Evolutionary conservation across 495 filamentous ascomycete species (phyloP).

Genomic region (Hypoxylon subgilvum): DNA sequence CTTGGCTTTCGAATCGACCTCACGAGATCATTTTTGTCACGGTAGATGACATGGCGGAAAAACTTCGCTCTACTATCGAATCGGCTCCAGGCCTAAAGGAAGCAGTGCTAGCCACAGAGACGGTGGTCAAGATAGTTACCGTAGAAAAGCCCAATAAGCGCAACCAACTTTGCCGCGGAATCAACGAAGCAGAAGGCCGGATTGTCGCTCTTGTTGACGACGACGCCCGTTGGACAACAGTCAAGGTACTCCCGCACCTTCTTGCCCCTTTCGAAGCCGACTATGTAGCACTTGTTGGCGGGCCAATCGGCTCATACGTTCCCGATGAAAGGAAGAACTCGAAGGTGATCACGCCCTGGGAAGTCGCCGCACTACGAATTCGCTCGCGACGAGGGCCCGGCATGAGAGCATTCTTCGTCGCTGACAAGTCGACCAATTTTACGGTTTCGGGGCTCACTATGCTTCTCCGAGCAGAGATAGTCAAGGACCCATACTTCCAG

Average conservation of each 20-base stretch:
- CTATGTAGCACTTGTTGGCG: conserved; percentile 23
- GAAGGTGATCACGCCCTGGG: conserved; percentile 21
- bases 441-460: conserved; percentile 35
- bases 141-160: conserved; percentile 26
- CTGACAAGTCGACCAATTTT: conserved; percentile 35
- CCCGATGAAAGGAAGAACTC: conserved; percentile 16
- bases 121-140: not conserved
- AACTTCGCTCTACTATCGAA: not conserved
- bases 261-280: conserved; percentile 31
- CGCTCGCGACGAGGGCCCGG: conserved; percentile 16
- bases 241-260: conserved; percentile 4
- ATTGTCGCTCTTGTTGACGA: conserved; percentile 31
- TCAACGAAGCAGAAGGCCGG: conserved; percentile 14
- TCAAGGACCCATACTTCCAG: conserved; percentile 28
- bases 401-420: conserved; percentile 21
- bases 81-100: not conserved
- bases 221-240: conserved; percentile 21
- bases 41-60: not conserved
- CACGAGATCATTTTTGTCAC: conserved; percentile 32
- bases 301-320: conserved; percentile 28
- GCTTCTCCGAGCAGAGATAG: conserved; percentile 22
- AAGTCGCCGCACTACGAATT: conserved; percentile 32
- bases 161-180: conserved; percentile 19
- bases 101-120: not conserved
- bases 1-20: conserved; percentile 9